Evolutionary conservation across 371 early-diverging fungal species (phyloP), one percentile per base, ranked within the genome.

Genomic region (Phascolomyces articulosus): DNA sequence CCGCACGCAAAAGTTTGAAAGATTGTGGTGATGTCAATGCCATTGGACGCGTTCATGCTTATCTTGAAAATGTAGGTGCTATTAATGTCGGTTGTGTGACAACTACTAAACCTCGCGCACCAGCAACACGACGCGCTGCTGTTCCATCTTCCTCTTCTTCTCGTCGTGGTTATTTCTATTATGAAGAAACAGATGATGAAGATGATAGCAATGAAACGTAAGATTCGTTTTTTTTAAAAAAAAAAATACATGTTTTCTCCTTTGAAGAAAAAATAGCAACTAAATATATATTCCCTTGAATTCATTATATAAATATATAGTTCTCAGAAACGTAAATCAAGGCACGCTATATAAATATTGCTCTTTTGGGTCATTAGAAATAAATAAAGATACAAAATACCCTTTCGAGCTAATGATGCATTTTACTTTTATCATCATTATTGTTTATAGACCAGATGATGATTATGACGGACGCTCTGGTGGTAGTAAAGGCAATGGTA

Each of bases 1-100:
- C 67, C 40, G 74, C 78, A 9, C 66, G 82, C 16, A 73, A 67
- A 56, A 76, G 73, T 6, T 55, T 82, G 3, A 71, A 72, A 29
- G 87, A 90, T 67, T 90, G 88, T 63, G 96, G 96, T 26, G 96
- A 96, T 68, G 96, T 96, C 18, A 94, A 97, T 72, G 95, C 95
- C 2, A 93, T 97, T 40, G 89, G 93, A 2, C 82, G 96, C 4
- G 91, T 97, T 6, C 96, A 96, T 71, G 70, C 85, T 16, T 96
- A 90, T 73, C 74, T 97, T 20, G 95, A 96, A 64, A 71, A 70
- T 15, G 71, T 88, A 23, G 90, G 91, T 8, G 90, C 86, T 15
- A 95, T 96, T 66, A 96, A 96, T 67, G 75, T 86, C 11, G 83
- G 80, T 40, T 63, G 63, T 44, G 16, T 34, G 11, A 34, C 29